Base-by-base conservation (phyloP, 768 basidiomycete species). In the Tricholoma hemisulphureum region DNA sequence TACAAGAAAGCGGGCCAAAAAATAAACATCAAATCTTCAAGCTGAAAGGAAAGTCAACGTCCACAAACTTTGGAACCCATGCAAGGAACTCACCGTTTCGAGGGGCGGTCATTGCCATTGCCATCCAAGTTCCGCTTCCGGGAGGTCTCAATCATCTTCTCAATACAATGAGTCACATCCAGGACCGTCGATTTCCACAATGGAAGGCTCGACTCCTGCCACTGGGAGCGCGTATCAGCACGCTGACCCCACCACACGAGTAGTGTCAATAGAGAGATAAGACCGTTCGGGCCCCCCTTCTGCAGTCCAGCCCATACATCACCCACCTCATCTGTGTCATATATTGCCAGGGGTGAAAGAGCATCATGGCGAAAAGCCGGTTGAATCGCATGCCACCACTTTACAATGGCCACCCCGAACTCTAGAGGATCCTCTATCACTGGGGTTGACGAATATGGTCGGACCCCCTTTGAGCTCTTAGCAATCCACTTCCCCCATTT, bases 321-420 rank as follows among this genome's bases (percentile, higher is more conserved):
- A 3, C 29, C 50, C 16, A 46, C 3, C 13, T 46, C 45, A 14
- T 46, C 10, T 46, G 4, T n/a, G 18, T 46, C 45, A 26, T 46
- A 46, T 4, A 46, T 46, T 26, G 45, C 45, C 7, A 16, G 1
- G 45, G 45, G 45, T 6, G 23, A 46, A 7, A 46, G 45, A 46
- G 45, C 24, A 46, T 46, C 45, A 26, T 45, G 28, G 2, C 54
- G 56, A 39, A 56, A 58, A n/a, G 48, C 35, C 10, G 58, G 63
- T 26, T 64, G 60, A 23, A 64, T 64, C 1, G 13, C 11, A 32
- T 58, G 52, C 61, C 63, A 64, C 61, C 63, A 64, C 20, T 55
- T 60, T 13, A 62, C 53, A 7, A 62, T n/a, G 6, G 55, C 59
- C 0, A 56, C 16, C 14, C 63, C 58, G 48, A 62, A 62, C 16